Conservation (phyloP, 805 yeast species). For the Metschnikowia kunwiensis region DNA sequence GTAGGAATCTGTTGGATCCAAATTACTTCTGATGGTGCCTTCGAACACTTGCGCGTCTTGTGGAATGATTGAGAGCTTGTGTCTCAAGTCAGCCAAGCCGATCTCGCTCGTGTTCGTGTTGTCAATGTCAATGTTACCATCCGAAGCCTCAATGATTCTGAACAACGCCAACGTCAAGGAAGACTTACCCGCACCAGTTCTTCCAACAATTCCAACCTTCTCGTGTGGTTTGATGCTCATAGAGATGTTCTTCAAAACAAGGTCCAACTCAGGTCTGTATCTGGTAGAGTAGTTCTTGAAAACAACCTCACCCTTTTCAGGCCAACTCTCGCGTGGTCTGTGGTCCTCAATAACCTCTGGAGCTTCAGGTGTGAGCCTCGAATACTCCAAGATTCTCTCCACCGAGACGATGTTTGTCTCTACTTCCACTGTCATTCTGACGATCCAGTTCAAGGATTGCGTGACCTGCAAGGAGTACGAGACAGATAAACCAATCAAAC, state of each 20-base stretch:
- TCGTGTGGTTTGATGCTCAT: slow-evolving; percentile 37
- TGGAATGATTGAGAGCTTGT: slow-evolving; percentile 41
- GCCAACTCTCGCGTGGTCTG: slow-evolving; percentile 54
- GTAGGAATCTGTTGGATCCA: slow-evolving; percentile 38
- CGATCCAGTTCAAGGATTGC: slow-evolving; percentile 94
- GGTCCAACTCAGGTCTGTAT: slow-evolving; percentile 44
- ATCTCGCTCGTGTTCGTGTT: slow-evolving; percentile 30
- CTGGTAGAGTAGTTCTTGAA: slow-evolving; percentile 40
- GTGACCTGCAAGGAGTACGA: slow-evolving; percentile 92
- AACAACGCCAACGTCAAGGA: slow-evolving; percentile 43
- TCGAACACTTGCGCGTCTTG: slow-evolving; percentile 47
- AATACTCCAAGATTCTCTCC: slow-evolving; percentile 88
- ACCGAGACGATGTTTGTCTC: slow-evolving; percentile 97
- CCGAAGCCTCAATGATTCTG: slow-evolving; percentile 40
- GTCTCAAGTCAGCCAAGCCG: slow-evolving; percentile 44
- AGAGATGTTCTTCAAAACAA: slow-evolving; percentile 39
- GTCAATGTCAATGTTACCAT: slow-evolving; percentile 38
- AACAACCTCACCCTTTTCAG: slow-evolving; percentile 34
- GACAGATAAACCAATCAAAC: slow-evolving; percentile 90
- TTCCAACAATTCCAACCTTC: slow-evolving; percentile 44
- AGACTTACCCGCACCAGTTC: slow-evolving; percentile 48
- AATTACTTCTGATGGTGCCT: slow-evolving; percentile 39
- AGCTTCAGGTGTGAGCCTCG: slow-evolving; percentile 80
- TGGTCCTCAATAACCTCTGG: slow-evolving; percentile 59
- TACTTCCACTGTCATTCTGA: slow-evolving; percentile 97